Conservation (phyloP, 495 filamentous ascomycete species). For the Hyphodiscus hymeniophilus region DNA sequence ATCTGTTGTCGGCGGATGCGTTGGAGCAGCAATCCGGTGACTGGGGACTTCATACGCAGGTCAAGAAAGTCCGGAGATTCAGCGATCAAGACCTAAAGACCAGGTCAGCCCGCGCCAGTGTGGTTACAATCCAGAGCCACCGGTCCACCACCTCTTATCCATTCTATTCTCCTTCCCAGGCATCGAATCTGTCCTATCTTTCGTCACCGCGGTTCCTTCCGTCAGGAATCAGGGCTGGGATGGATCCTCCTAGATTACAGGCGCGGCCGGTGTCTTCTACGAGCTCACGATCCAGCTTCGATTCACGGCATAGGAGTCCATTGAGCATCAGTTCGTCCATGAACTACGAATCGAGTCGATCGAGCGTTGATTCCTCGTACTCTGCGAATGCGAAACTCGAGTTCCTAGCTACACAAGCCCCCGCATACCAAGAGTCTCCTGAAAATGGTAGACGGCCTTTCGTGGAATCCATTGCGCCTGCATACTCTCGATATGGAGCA, state of each 20-base stretch:
- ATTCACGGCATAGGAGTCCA: conserved; percentile 8
- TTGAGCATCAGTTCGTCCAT: conserved; percentile 15
- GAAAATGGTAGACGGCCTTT: neutral
- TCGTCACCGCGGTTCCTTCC: conserved; percentile 2
- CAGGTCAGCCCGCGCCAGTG: conserved; percentile 9
- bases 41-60: neutral
- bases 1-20: neutral
- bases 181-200: neutral
- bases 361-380: conserved; percentile 7
- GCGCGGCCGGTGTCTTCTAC: conserved; percentile 4
- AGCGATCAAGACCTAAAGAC: conserved; percentile 19
- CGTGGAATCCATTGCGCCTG: conserved; percentile 11
- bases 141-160: conserved; percentile 10
- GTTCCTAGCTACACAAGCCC: neutral
- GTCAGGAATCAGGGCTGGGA: neutral
- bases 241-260: neutral
- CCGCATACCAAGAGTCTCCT: neutral
- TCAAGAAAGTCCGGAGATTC: neutral
- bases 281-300: conserved; percentile 6
- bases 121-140: conserved; percentile 5
- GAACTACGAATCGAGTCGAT: conserved; percentile 10
- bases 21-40: neutral
- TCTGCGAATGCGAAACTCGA: neutral
- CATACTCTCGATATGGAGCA: conserved; percentile 7
- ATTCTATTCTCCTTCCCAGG: conserved; percentile 9